Evolutionary conservation across 225 moss, liverwort and hornwort genomes (phyloP), one percentile per base, ranked within the genome.

Genomic region (Straminergon stramineum): DNA sequence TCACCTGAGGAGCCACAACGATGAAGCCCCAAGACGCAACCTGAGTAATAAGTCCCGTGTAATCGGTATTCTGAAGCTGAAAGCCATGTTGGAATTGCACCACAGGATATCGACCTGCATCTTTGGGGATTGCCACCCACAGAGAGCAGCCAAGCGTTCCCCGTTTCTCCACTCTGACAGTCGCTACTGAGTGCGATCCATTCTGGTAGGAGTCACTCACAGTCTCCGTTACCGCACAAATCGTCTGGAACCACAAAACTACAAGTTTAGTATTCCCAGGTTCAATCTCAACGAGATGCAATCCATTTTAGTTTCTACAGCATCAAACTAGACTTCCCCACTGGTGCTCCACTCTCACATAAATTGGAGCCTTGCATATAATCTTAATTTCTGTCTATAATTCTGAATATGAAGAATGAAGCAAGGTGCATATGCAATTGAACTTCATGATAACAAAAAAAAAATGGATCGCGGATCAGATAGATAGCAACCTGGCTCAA

Each of bases 61-160:
- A 87, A 45, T 87, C 87, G 70, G 70, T 35, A 15, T 70, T 87
- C 43, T 5, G 17, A 24, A 87, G 68, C 87, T 9, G 2, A 43
- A 58, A 58, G 45, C 87, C 87, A 37, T 87, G 87, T 21, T 87
- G 87, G 45, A 87, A 81, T 60, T 87, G 87, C 81, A 87, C 87
- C 58, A 81, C 87, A 14, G 87, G 87, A 45, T 87, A 87, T 1
- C 5, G 35, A 68, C 41, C 87, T 45, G 69, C 58, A 3, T 45
- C 60, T 32, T 32, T 2, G 0, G 87, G 87, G 35, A 70, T 28
- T 26, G 81, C 81, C 34, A 87, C 87, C 57, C 12, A 60, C 45
- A 87, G 58, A 26, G 52, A 5, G 31, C 53, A 16, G 37, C 55
- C 22, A 39, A 87, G 77, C 16, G 15, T 3, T 39, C 52, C 45